phyloP scores from a whole-genome alignment of 257 asterid genomes.

The Solanum ossicruentum region DNA sequence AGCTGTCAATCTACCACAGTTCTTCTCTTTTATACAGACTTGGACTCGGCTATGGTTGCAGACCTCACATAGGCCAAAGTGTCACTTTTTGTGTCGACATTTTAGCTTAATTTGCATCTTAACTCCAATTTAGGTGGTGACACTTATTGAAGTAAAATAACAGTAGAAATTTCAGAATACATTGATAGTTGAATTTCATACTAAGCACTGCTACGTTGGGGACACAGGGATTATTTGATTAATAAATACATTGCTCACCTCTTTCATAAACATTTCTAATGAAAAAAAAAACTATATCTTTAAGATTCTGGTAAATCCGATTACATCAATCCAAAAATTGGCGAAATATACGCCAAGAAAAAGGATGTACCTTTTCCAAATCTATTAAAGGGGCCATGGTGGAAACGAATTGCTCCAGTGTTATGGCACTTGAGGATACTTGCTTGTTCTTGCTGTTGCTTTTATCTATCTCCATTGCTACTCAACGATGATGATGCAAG shows the following conservation, averaged over 20 bases:
- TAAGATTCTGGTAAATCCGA: background rate
- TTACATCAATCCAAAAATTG: background rate
- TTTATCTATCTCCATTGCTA: slow-evolving; percentile 49
- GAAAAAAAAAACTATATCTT: background rate
- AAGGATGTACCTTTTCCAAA: slow-evolving; percentile 60
- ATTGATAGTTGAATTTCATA: background rate
- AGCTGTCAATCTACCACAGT: background rate
- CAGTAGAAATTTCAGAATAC: background rate
- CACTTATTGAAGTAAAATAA: background rate
- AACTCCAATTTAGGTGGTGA: background rate
- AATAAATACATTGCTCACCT: background rate
- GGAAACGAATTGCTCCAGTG: slow-evolving; percentile 85
- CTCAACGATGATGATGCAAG: background rate
- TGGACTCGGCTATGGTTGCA: background rate
- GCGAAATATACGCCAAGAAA: background rate
- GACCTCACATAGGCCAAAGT: background rate
- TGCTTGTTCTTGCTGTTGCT: slow-evolving; percentile 2
- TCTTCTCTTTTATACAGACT: background rate
- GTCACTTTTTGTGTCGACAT: background rate
- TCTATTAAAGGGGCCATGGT: slow-evolving; percentile 80
- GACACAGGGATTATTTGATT: background rate
- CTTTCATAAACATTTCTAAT: background rate
- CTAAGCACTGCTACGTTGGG: background rate
- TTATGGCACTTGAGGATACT: slow-evolving; percentile 18
- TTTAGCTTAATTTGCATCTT: background rate